phyloP scores from a whole-genome alignment of 2,329 filamentous ascomycete genomes.

The Fusarium chuoi region DNA sequence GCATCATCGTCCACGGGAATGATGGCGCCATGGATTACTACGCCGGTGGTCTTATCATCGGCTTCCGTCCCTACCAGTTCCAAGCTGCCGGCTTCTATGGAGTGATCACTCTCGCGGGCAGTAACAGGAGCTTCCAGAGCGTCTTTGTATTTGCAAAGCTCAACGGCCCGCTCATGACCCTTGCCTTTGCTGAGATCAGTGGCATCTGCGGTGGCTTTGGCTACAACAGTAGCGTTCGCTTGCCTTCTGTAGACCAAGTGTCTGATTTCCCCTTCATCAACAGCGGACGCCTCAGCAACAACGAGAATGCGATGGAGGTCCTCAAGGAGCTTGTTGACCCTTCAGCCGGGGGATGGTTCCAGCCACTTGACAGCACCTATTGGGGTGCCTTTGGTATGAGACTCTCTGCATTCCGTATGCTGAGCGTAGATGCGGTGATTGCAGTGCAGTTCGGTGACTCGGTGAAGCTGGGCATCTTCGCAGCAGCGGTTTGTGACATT shows the following conservation, averaged over 20 bases:
- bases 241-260: slow-evolving; percentile 43
- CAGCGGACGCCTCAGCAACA: background rate
- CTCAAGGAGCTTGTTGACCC: background rate
- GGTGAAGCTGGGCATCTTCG: slow-evolving; percentile 51
- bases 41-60: slow-evolving; percentile 50
- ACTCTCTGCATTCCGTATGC: slow-evolving; percentile 52
- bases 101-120: slow-evolving; percentile 14
- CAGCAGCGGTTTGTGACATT: slow-evolving; percentile 44
- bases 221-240: slow-evolving; percentile 49
- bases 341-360: slow-evolving; percentile 45
- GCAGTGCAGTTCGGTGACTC: slow-evolving; percentile 47
- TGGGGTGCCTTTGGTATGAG: slow-evolving; percentile 54
- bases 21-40: slow-evolving; percentile 45
- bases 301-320: background rate
- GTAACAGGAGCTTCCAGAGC: slow-evolving; percentile 36
- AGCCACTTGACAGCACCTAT: slow-evolving; percentile 41
- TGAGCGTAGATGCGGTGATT: slow-evolving; percentile 50
- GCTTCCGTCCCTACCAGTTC: slow-evolving; percentile 50
- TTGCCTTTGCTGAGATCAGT: slow-evolving; percentile 51
- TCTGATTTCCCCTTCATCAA: slow-evolving; percentile 35
- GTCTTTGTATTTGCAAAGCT: slow-evolving; percentile 53
- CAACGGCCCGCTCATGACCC: slow-evolving; percentile 50
- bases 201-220: slow-evolving; percentile 54
- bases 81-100: slow-evolving; percentile 55
- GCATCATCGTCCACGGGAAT: slow-evolving; percentile 47